A percentile compares a stretch with the other conserved stretches of the same genome.
phyloP scores from a whole-genome alignment of 345 rosid species.

The Rhizophora apiculata region DNA sequence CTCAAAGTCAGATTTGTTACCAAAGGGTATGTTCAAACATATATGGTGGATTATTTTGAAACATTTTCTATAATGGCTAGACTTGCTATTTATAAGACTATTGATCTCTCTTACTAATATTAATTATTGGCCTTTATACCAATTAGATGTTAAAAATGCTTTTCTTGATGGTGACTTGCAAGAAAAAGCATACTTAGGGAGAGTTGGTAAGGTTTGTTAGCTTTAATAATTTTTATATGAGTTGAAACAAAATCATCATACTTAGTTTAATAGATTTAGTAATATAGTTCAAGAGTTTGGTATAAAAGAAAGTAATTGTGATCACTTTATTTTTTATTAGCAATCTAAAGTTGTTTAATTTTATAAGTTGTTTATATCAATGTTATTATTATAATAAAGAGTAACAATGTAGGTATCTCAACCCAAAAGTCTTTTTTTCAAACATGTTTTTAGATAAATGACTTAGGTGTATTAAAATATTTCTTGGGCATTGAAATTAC shows the following conservation, averaged over 20 bases:
- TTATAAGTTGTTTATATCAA: background rate
- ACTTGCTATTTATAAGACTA: background rate
- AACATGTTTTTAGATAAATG: background rate
- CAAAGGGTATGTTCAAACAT: background rate
- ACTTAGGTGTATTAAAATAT: no score
- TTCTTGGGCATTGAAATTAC: no score
- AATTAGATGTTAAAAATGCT: no score
- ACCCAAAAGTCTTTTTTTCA: background rate
- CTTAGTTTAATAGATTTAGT: background rate
- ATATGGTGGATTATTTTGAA: background rate
- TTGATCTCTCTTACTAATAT: background rate
- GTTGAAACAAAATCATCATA: no score
- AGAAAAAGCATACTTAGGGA: background rate
- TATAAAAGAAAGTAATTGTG: background rate
- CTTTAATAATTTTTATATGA: no score
- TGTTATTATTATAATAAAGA: background rate
- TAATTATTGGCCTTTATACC: no score
- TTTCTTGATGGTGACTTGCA: background rate
- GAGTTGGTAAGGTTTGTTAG: no score
- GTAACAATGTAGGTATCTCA: background rate
- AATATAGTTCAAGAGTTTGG: background rate
- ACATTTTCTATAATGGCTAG: background rate
- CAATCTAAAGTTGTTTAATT: background rate
- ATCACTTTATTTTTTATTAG: background rate
- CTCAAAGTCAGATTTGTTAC: background rate